Percentiles rank a stretch among this genome's conserved stretches.
Evolutionary conservation across 805 yeast genomes (phyloP).

Genomic region (Kodamaea kakaduensis): DNA sequence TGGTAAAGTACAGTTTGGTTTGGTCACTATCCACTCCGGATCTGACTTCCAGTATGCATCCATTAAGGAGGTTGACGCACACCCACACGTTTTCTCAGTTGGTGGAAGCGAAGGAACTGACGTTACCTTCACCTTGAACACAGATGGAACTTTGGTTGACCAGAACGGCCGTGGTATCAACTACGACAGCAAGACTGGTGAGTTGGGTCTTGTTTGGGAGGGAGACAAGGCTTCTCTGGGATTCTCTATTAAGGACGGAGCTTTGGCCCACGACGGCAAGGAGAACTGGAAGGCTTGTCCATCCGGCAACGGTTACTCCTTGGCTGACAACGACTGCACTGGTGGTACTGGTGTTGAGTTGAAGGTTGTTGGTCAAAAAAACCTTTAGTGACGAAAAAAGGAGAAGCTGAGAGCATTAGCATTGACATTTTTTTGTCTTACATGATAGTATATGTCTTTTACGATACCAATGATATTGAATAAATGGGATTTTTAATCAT

Average conservation of each 20-base stretch:
- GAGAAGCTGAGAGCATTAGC: too few relatives aligned
- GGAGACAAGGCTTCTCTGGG: conserved; percentile 34
- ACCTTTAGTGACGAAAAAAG: too few relatives aligned
- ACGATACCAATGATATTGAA: too few relatives aligned
- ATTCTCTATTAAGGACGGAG: conserved; percentile 35
- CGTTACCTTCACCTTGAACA: conserved; percentile 21
- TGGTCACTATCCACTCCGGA: conserved; percentile 24
- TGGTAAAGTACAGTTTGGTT: conserved; percentile 14
- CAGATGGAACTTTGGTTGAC: conserved; percentile 28
- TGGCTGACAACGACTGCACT: conserved; percentile 23
- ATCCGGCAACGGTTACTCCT: conserved; percentile 22
- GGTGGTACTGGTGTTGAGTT: conserved; percentile 29
- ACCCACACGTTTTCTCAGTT: conserved; percentile 32
- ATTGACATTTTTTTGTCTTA: too few relatives aligned
- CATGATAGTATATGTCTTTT: too few relatives aligned
- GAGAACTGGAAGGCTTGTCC: conserved; percentile 39
- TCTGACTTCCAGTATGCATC: conserved; percentile 22
- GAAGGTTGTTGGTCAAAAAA: conserved; percentile 13
- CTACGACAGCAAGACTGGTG: conserved; percentile 28
- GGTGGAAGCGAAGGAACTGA: conserved; percentile 30
- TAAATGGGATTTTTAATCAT: too few relatives aligned
- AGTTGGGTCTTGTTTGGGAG: conserved; percentile 32
- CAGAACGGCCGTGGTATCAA: conserved; percentile 28
- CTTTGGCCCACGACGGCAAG: conserved; percentile 29
- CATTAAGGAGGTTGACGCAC: conserved; percentile 26